Conservation (phyloP, 495 filamentous ascomycete genomes). For the Extremus antarcticus region DNA sequence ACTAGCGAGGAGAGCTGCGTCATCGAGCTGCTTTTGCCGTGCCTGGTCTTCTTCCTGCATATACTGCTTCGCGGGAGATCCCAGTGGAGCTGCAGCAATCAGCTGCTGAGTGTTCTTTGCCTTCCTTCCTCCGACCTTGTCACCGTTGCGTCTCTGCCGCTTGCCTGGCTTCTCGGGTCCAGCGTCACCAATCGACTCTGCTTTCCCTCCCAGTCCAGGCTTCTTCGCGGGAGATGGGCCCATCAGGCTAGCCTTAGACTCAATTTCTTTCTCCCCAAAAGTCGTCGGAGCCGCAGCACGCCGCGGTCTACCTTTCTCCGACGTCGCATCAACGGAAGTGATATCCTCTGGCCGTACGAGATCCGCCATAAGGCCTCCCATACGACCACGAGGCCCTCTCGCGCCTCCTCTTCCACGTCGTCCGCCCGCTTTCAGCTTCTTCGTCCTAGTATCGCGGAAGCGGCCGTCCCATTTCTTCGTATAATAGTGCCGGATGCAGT, state of each 20-base stretch:
- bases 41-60: conserved; percentile 7
- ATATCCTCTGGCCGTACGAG: conserved; percentile 17
- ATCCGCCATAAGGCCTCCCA: conserved; percentile 16
- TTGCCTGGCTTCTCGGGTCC: conserved; percentile 25
- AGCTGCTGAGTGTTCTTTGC: conserved; percentile 21
- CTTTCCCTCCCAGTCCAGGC: conserved; percentile 6
- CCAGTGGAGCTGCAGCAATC: conserved; percentile 24
- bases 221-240: conserved; percentile 31
- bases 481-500: conserved; percentile 94
- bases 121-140: conserved; percentile 24
- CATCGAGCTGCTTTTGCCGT: conserved; percentile 11
- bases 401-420: conserved; percentile 32
- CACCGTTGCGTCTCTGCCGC: conserved; percentile 14
- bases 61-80: conserved; percentile 18
- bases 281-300: conserved; percentile 56
- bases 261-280: conserved; percentile 46
- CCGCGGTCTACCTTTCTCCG: conserved; percentile 57
- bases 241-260: conserved; percentile 27
- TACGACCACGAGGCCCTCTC: conserved; percentile 46
- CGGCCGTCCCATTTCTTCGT: conserved; percentile 77
- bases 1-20: conserved; percentile 19
- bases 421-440: conserved; percentile 56
- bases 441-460: conserved; percentile 71
- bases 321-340: conserved; percentile 29
- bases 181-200: conserved; percentile 13